Conservation (phyloP, 169 alveolate genomes). For the Plasmodium ovale region DNA sequence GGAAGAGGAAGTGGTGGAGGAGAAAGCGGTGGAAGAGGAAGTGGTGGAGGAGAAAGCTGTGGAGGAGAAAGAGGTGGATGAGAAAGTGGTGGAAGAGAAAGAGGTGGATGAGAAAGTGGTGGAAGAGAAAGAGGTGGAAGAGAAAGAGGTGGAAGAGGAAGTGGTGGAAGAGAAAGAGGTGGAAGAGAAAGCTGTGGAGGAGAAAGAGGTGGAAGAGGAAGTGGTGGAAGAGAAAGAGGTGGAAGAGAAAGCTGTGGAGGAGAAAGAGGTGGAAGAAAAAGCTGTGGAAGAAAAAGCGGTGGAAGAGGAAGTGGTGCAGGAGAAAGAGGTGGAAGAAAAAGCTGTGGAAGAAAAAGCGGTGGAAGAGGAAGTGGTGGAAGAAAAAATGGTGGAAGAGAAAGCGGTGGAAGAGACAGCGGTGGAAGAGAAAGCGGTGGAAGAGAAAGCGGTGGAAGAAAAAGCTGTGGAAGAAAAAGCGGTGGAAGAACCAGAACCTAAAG, state of each 20-base stretch:
- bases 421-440: neutral
- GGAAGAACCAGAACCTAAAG: neutral
- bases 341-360: neutral
- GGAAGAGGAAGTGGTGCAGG: neutral
- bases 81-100: neutral
- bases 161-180: neutral
- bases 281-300: neutral
- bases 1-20: constrained; percentile 53
- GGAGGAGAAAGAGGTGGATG: neutral
- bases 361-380: neutral
- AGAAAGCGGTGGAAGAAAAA: neutral
- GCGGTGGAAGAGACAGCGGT: neutral
- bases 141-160: neutral
- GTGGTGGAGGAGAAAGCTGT: constrained; percentile 1
- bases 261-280: neutral
- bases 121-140: neutral
- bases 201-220: neutral
- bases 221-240: neutral
- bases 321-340: neutral
- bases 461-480: neutral
- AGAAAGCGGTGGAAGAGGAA: constrained; percentile 51
- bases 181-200: neutral
- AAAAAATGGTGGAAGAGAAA: neutral
- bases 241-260: neutral
- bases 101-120: neutral